Evolutionary conservation across 139 green algal species (phyloP).

Genomic region (Chlamydomonas applanata): DNA sequence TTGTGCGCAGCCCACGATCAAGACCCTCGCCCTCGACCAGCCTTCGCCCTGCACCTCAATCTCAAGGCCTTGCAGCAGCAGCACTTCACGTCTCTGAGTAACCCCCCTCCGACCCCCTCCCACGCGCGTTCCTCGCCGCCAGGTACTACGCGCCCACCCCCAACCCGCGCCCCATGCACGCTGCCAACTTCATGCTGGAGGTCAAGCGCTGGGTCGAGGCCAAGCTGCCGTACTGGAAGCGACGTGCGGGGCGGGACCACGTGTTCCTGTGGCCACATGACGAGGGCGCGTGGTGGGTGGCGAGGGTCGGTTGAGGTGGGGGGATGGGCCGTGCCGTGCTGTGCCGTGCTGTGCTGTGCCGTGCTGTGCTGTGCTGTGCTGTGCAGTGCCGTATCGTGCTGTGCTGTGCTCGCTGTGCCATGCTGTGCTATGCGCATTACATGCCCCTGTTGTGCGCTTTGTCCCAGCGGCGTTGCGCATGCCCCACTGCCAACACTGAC

Average conservation of each 20-base stretch:
- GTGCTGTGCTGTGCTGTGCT: no score
- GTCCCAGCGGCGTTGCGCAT: no score
- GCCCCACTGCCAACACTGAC: neutral
- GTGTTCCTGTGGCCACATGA: constrained; percentile 55
- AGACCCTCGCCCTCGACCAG: no score
- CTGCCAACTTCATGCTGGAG: constrained; percentile 33
- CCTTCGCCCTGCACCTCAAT: no score
- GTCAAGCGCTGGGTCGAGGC: constrained; percentile 28
- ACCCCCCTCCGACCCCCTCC: no score
- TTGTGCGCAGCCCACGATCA: no score
- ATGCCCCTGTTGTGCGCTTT: neutral
- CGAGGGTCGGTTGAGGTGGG: neutral
- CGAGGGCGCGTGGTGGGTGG: constrained; percentile 46
- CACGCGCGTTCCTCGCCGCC: neutral
- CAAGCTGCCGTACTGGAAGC: constrained; percentile 32
- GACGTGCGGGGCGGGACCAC: constrained; percentile 49
- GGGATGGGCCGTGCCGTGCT: neutral
- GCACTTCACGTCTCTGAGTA: no score
- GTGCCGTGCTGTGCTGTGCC: neutral
- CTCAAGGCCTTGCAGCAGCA: no score
- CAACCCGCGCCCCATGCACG: constrained; percentile 33
- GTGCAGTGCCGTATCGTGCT: no score
- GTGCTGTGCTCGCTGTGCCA: no score
- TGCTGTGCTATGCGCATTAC: no score
- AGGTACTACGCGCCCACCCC: constrained; percentile 5